Base-by-base conservation (phyloP, 2,329 filamentous ascomycete species). In the Xylaria sp. region DNA sequence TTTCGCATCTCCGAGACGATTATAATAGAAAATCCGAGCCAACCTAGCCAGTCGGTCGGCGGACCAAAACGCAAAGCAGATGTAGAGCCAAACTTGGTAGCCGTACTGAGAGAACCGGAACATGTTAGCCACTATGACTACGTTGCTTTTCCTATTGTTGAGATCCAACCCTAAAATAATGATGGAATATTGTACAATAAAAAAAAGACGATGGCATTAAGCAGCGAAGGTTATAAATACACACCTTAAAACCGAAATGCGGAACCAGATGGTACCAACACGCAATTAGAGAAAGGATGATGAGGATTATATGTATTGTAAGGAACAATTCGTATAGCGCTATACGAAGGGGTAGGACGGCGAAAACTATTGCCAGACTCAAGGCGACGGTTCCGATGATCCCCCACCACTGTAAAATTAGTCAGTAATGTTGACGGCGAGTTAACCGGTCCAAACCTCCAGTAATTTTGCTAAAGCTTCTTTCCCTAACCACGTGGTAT, bases 271-370 rank as follows among this genome's bases (percentile, higher is more conserved):
- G 70, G 47, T 67, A 70, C 59, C 68, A 73, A 29, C 67, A 71
- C 3, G 65, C 69, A 23, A 71, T 47, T 10, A 75, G 52, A 15
- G 72, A 65, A 4, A 73, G 35, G 7, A 74, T 65, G 8, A 68
- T 67, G 1, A 74, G 56, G 2, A 65, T 23, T 35, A 75, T 73
- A 46, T 75, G 73, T n/a, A 63, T 54, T 17, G 65, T 46, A 2
- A 74, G 47, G 52, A 75, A 75, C 8, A 73, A 38, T 21, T 73
- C 72, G 54, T 75, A 75, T 9, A 69, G 44, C 17, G 65, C 64
- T 35, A 68, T 68, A 13, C 73, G 68, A 29, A 74, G 25, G 1
- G 72, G 71, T 4, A 74, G 61, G 29, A 71, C 48, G 7, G 72
- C 69, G 9, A 72, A 58, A 33, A 66, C 60, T 15, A 70, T 60